A percentile compares a stretch with the other conserved stretches of the same genome.
phyloP scores from a whole-genome alignment of 2,329 filamentous ascomycete species.

The Fusarium goolgardi region DNA sequence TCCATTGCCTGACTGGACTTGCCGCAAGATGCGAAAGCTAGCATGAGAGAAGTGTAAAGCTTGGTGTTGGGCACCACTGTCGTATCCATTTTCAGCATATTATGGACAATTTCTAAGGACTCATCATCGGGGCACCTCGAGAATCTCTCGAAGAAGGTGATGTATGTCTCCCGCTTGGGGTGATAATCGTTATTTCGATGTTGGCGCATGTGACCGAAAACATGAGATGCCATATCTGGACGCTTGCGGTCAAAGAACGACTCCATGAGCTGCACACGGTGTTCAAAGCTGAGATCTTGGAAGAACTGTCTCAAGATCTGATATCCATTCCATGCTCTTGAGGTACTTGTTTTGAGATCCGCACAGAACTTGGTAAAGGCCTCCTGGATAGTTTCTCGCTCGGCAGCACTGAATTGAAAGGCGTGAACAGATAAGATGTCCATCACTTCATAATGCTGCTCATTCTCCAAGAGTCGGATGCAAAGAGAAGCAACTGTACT shows the following conservation, averaged over 20 bases:
- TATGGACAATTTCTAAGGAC: slow-evolving; percentile 81
- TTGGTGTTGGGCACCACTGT: slow-evolving; percentile 79
- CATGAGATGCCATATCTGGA: slow-evolving; percentile 84
- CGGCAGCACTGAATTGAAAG: slow-evolving; percentile 74
- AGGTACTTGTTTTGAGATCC: slow-evolving; percentile 70
- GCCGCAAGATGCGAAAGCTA: slow-evolving; percentile 80
- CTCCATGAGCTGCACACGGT: slow-evolving; percentile 80
- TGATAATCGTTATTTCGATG: slow-evolving; percentile 71
- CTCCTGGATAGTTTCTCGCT: slow-evolving; percentile 74
- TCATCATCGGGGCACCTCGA: slow-evolving; percentile 65
- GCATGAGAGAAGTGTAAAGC: slow-evolving; percentile 86
- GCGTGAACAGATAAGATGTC: slow-evolving; percentile 83
- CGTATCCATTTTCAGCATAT: slow-evolving; percentile 95
- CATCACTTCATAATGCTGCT: slow-evolving; percentile 82
- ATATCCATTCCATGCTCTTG: slow-evolving; percentile 73
- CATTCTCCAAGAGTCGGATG: slow-evolving; percentile 76
- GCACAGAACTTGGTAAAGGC: slow-evolving; percentile 76
- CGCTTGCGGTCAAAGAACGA: slow-evolving; percentile 82
- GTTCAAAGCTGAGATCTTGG: slow-evolving; percentile 71
- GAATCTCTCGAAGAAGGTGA: slow-evolving; percentile 80
- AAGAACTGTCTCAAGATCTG: slow-evolving; percentile 74
- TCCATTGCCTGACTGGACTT: slow-evolving; percentile 74
- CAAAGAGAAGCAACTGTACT: slow-evolving; percentile 80
- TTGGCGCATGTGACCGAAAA: slow-evolving; percentile 95
- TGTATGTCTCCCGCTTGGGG: slow-evolving; percentile 80